Evolutionary conservation across 2,329 filamentous ascomycete species (phyloP), one percentile per base, ranked within the genome.

Genomic region (Cercospora sp.): DNA sequence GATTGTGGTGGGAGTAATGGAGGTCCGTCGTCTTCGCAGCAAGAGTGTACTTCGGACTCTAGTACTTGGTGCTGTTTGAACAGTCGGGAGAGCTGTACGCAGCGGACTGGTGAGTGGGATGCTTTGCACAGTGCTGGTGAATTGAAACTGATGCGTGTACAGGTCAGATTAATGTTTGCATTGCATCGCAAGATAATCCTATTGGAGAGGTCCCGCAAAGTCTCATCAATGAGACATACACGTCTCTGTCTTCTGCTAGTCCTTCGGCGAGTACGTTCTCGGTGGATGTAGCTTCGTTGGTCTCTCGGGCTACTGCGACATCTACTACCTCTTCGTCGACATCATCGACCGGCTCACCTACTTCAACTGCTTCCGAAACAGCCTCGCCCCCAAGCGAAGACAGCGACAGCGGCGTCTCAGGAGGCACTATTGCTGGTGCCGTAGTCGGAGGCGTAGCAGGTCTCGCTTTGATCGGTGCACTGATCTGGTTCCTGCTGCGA

Each of bases 341-440:
- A 30, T 45, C n/a, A 9, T 45, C n/a, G 10, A 31, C 60, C 9
- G 39, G 39, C 31, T 28, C 62, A 9, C 18, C 67, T 6, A 48
- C 30, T 9, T 13, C 64, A 28, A 55, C 55, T 23, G 39, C 60
- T 12, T 30, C 64, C 5, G 36, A 60, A n/a, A 45, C 53, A 5
- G 36, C 53, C 13, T 42, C 42, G 12, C 8, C 63, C 1, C 33
- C 59, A 10, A 57, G 45, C 30, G 12, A 20, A 10, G n/a, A 36
- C 2, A 39, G 28, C 28, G 31, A 53, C 16, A 57, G n/a, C 9
- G 9, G 28, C 1, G 30, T 48, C 20, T 55, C 33, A 5, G 59
- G 33, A 7, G 79, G 78, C 20, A 77, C 77, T 8, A 73, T 76
- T 45, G 79, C 75, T n/a, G 80, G 78, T 10, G 78, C 79, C 45